Percentiles rank a stretch among this genome's conserved stretches.
These are phyloP conservation scores for Penium margaritaceum DNA, from an alignment of 139 green algal species.

Conservation along the genomic window DNA sequence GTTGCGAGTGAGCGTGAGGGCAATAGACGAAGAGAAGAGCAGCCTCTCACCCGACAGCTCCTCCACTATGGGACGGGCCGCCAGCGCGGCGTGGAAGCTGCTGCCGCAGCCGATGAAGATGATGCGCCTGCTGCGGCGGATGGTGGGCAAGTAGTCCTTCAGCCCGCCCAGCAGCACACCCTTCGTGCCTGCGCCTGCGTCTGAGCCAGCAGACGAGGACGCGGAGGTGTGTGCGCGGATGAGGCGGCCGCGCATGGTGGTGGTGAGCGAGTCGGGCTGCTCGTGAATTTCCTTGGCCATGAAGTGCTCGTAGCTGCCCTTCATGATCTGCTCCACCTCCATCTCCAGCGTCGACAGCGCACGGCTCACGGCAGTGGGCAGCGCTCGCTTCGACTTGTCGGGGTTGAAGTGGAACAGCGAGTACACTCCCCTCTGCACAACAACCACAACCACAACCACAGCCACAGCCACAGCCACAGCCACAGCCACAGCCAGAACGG, in stretches of 20 bases:
- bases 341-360: conserved; percentile 79
- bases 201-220: background rate
- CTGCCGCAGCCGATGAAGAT: conserved; percentile 91
- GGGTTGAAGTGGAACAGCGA: conserved; percentile 45
- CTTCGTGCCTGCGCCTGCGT: background rate
- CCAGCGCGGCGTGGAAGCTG: conserved; percentile 79
- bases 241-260: conserved; percentile 53
- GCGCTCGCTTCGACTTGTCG: conserved; percentile 32
- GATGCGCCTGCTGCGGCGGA: conserved; percentile 68
- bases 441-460: too few relatives aligned
- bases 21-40: too few relatives aligned
- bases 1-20: too few relatives aligned
- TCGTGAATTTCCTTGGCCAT: conserved; percentile 88
- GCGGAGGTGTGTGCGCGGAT: conserved; percentile 3
- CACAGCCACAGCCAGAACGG: too few relatives aligned
- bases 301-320: conserved; percentile 89
- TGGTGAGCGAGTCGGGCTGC: conserved; percentile 79
- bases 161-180: conserved; percentile 41
- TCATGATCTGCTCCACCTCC: conserved; percentile 95
- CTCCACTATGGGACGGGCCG: conserved; percentile 44
- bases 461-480: too few relatives aligned
- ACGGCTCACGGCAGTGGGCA: conserved; percentile 57
- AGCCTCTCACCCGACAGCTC: too few relatives aligned
- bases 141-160: conserved; percentile 53
- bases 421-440: conserved; percentile 41